A percentile compares a stretch with the other conserved stretches of the same genome.
These are phyloP conservation scores for Spergularia azorica DNA, from an alignment of 179 eudicot species.

Conservation along the genomic window DNA sequence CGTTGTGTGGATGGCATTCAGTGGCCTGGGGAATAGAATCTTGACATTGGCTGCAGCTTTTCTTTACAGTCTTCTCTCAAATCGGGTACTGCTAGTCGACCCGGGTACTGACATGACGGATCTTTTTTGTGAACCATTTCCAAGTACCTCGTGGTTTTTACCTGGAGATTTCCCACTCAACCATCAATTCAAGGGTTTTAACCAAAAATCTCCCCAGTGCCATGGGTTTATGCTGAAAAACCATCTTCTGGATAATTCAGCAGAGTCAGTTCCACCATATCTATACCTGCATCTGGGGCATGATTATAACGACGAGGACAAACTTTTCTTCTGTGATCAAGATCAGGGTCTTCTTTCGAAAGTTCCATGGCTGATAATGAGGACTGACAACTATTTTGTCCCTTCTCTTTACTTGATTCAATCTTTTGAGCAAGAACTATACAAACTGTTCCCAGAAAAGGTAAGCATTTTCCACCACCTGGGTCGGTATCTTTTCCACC, in stretches of 20 bases:
- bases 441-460: constrained; percentile 66
- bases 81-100: constrained; percentile 80
- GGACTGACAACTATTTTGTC: constrained; percentile 71
- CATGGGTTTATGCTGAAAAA: constrained; percentile 67
- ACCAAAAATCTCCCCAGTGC: constrained; percentile 52
- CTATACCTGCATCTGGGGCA: constrained; percentile 72
- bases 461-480: constrained; percentile 73
- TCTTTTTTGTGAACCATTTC: constrained; percentile 97
- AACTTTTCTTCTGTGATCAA: constrained; percentile 77
- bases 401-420: constrained; percentile 78
- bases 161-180: constrained; percentile 76
- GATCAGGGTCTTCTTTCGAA: constrained; percentile 54
- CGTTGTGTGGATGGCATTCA: constrained; percentile 78
- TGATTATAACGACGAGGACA: constrained; percentile 76
- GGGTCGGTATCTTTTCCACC: constrained; percentile 84
- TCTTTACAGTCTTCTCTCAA: constrained; percentile 82
- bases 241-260: constrained; percentile 36
- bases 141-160: constrained; percentile 77
- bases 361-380: constrained; percentile 73
- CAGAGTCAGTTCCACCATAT: constrained; percentile 39
- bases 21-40: constrained; percentile 89
- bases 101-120: constrained; percentile 72
- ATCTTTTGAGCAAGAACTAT: constrained; percentile 67
- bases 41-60: constrained; percentile 78
- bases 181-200: constrained; percentile 45